Evolutionary conservation across 305 asterid species (phyloP).

Genomic region (Rubia occidens): DNA sequence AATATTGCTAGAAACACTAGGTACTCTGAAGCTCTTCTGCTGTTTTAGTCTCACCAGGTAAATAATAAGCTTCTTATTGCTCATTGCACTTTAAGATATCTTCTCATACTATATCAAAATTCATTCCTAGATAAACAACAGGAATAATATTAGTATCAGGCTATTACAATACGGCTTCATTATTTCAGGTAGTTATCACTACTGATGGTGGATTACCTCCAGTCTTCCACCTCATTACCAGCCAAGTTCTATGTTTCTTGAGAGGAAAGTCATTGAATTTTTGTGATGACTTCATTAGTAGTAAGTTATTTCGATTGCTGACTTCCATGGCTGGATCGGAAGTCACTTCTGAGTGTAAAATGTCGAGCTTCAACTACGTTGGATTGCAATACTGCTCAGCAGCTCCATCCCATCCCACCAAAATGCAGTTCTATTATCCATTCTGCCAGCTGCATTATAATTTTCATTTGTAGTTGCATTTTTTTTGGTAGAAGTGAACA

Average conservation of each 20-base stretch:
- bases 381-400: not conserved
- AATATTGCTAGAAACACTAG: conserved; percentile 11
- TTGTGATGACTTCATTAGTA: conserved; percentile 17
- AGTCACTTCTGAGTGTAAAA: conserved; percentile 1
- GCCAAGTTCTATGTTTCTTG: not conserved
- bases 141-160: not conserved
- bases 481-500: too few relatives aligned
- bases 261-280: conserved; percentile 18
- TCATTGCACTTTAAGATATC: not conserved
- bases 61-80: not conserved
- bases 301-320: conserved; percentile 12
- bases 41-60: conserved; percentile 31
- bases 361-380: not conserved
- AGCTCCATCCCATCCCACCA: not conserved
- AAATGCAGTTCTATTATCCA: not conserved
- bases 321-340: conserved; percentile 6
- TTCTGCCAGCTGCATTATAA: too few relatives aligned
- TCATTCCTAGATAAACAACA: not conserved
- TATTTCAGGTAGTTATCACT: conserved; percentile 13
- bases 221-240: not conserved
- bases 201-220: not conserved
- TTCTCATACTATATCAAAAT: not conserved
- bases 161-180: not conserved
- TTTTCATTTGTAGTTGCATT: too few relatives aligned
- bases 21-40: conserved; percentile 17